Evolutionary conservation across 257 asterid species (phyloP).

Genomic region (Solanum medicagineum): DNA sequence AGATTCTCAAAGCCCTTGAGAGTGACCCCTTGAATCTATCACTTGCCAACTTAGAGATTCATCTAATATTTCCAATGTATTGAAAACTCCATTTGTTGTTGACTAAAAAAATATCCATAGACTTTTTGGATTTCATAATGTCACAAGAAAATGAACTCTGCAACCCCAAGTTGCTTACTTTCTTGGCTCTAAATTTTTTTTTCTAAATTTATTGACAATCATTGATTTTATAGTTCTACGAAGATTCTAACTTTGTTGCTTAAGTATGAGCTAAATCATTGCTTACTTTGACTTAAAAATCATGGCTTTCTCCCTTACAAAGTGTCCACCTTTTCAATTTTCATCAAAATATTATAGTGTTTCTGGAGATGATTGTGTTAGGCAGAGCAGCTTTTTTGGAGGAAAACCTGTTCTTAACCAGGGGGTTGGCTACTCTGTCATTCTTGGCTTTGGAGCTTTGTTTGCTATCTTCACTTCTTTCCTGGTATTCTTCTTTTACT

Average conservation of each 20-base stretch:
- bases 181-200: no score
- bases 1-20: constrained; percentile 8
- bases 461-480: constrained; percentile 79
- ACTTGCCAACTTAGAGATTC: constrained; percentile 18
- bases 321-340: constrained; percentile 66
- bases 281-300: no score
- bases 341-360: constrained; percentile 49
- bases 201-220: not conserved
- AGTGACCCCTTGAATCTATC: constrained; percentile 16
- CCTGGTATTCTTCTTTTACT: constrained; percentile 29
- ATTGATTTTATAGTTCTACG: not conserved
- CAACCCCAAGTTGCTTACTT: not conserved
- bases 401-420: constrained; percentile 73
- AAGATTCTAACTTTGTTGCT: no score
- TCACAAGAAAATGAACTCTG: constrained; percentile 12
- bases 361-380: constrained; percentile 36
- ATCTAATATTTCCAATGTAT: constrained; percentile 1
- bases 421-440: constrained; percentile 77
- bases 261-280: no score
- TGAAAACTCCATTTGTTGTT: constrained; percentile 11
- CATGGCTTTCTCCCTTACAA: constrained; percentile 34
- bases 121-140: constrained; percentile 6
- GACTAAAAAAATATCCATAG: constrained; percentile 11
- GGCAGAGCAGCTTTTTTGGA: constrained; percentile 73
- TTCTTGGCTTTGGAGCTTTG: constrained; percentile 92